Evolutionary conservation across 768 basidiomycete species (phyloP), one percentile per base, ranked within the genome.

Genomic region (Rhizopogon vinicolor): DNA sequence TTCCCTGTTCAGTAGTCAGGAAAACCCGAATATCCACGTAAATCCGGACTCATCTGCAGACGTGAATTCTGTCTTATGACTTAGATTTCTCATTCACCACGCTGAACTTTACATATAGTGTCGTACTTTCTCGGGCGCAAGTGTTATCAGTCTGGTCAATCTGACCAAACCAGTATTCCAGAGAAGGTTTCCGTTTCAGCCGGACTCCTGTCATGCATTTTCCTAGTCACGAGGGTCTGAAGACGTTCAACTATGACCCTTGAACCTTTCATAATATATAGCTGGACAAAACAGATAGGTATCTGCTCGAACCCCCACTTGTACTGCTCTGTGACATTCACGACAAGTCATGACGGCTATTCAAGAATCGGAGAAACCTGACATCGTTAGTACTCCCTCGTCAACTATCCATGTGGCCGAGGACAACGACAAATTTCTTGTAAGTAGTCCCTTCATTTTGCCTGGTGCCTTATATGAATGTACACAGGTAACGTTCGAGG

Each of bases 401-500:
- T 37, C 33, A 16, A 41, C 18, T 19, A 25, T 25, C 29, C 22
- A 18, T 16, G 35, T 49, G 37, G 31, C 5, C 46, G 31, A 49
- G 16, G 10, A 19, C 18, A 16, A 37, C 18, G 8, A 50, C 3
- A 50, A 50, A 18, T 33, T 51, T 40, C 51, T 51, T 25, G 39
- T 29, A 41, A 39, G 51, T 25, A 29, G 12, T 42, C 18, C 48
- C 7, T 18, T 51, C 33, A 10, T 25, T 19, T 41, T 41, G 25
- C 19, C 39, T 16, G 5, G 10, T 28, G 25, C 39, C 39, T 22
- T 19, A 25, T 9, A 28, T 39, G n/a, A 28, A 51, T 16, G 22
- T 25, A 4, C 6, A 51, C 53, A 74, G 70, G 65, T 73, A 18
- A 71, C 74, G 18, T 74, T 70, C 41, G 63, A 66, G 29, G 56